These are phyloP conservation scores for Cutaneotrichosporon dermatis DNA, from an alignment of 1,284 basidiomycete species.

Conservation along the genomic window DNA sequence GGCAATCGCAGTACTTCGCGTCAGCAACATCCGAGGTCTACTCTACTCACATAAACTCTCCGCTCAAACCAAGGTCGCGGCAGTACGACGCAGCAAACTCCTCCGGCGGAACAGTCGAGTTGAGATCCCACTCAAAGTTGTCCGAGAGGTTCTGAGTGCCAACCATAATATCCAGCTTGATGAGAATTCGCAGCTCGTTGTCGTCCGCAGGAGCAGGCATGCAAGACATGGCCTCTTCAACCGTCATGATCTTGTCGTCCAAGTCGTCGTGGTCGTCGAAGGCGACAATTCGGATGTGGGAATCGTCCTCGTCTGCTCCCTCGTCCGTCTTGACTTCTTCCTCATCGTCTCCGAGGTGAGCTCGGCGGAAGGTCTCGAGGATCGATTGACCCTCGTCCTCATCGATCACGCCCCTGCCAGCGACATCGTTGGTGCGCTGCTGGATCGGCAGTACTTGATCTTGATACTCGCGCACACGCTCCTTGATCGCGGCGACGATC, in stretches of 20 bases:
- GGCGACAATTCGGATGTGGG: slow-evolving; percentile 24
- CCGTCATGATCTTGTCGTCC: slow-evolving; percentile 39
- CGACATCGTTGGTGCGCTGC: neutral
- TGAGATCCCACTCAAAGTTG: slow-evolving; percentile 97
- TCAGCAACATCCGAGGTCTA: neutral
- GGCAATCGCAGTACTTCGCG: slow-evolving; percentile 71
- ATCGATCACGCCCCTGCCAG: slow-evolving; percentile 30
- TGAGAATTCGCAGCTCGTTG: slow-evolving; percentile 82
- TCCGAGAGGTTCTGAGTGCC: slow-evolving; percentile 91
- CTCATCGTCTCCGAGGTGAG: slow-evolving; percentile 20
- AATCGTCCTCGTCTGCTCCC: slow-evolving; percentile 24
- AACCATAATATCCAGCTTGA: slow-evolving; percentile 95
- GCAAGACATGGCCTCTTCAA: slow-evolving; percentile 42
- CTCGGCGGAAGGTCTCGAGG: slow-evolving; percentile 28
- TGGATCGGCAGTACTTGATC: slow-evolving; percentile 39
- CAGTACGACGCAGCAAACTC: slow-evolving; percentile 85
- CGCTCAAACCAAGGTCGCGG: slow-evolving; percentile 79
- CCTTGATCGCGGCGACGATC: slow-evolving; percentile 79
- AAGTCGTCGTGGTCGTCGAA: slow-evolving; percentile 24
- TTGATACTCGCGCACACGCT: slow-evolving; percentile 66
- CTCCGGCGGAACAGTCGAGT: slow-evolving; percentile 75
- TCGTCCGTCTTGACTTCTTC: slow-evolving; percentile 37
- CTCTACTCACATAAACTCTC: slow-evolving; percentile 70
- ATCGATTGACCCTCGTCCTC: slow-evolving; percentile 26
- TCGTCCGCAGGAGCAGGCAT: slow-evolving; percentile 30